A percentile compares a stretch with the other conserved stretches of the same genome.
These are phyloP conservation scores for Gracilariopsis chorda DNA, from an alignment of 23 red algal species.

Conservation along the genomic window DNA sequence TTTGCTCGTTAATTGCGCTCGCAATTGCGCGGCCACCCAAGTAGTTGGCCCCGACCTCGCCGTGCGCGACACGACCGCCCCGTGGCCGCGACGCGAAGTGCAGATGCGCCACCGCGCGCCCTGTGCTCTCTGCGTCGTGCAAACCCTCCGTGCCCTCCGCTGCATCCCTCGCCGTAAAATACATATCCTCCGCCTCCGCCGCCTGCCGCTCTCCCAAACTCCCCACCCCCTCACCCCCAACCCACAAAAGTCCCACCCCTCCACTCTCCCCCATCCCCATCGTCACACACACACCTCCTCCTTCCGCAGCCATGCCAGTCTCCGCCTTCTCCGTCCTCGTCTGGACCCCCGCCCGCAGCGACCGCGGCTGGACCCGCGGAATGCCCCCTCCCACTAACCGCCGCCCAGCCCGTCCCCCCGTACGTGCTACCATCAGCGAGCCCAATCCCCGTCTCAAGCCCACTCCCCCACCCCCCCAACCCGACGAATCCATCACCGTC, in stretches of 20 bases:
- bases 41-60: no score
- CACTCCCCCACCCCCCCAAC: not conserved
- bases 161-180: no score
- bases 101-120: not conserved
- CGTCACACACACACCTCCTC: not conserved
- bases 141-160: no score
- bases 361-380: slow-evolving; percentile 74
- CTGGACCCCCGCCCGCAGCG: slow-evolving; percentile 50
- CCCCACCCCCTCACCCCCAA: no score
- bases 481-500: slow-evolving; percentile 21
- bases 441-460: not conserved
- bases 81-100: not conserved
- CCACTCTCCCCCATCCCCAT: not conserved
- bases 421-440: slow-evolving; percentile 56
- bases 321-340: slow-evolving; percentile 44
- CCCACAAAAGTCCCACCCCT: no score
- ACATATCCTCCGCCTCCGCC: no score
- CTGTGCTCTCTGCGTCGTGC: not conserved
- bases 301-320: not conserved
- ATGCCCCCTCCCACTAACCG: slow-evolving; percentile 55
- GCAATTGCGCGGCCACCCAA: no score
- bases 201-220: no score
- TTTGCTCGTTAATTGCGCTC: no score
- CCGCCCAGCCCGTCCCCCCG: not conserved
- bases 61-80: not conserved